A percentile compares a stretch with the other conserved stretches of the same genome.
phyloP scores from a whole-genome alignment of 2,329 filamentous ascomycete genomes.

The Pseudocercospora cruenta region DNA sequence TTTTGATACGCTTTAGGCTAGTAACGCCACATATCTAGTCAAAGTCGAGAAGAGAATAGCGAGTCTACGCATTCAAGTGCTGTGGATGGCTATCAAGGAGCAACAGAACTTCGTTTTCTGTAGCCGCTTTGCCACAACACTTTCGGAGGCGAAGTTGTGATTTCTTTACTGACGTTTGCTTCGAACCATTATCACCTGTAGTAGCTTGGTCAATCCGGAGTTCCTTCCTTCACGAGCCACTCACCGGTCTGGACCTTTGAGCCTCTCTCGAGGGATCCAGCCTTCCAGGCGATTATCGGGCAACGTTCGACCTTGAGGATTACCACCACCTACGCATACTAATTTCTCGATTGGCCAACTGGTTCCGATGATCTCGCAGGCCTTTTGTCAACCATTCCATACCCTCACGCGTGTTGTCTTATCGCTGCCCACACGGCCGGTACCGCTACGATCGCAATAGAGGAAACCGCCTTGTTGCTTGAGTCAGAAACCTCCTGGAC shows the following conservation, averaged over 20 bases:
- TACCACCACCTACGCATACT: not conserved
- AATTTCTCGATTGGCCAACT: conserved; percentile 10
- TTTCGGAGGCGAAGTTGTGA: not conserved
- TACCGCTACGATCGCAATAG: not conserved
- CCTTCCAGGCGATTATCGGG: too few species aligned
- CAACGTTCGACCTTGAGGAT: not conserved
- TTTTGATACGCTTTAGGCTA: conserved; percentile 18
- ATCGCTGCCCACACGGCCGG: conserved; percentile 16
- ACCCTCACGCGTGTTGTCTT: conserved; percentile 19
- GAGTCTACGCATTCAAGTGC: not conserved
- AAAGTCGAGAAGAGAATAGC: not conserved
- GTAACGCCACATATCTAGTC: conserved; percentile 22
- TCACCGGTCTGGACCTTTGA: not conserved
- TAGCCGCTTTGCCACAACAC: not conserved
- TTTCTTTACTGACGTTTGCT: not conserved
- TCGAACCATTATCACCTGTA: not conserved
- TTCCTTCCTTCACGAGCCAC: not conserved
- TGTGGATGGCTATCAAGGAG: not conserved
- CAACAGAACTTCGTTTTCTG: not conserved
- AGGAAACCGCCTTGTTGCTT: not conserved
- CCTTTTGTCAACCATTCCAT: conserved; percentile 23
- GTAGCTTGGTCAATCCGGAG: not conserved
- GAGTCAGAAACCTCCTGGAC: not conserved
- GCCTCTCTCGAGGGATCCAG: not conserved
- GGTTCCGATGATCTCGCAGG: conserved; percentile 18